Conservation (phyloP, 2,329 filamentous ascomycete species). For the Xylariales sp. region DNA sequence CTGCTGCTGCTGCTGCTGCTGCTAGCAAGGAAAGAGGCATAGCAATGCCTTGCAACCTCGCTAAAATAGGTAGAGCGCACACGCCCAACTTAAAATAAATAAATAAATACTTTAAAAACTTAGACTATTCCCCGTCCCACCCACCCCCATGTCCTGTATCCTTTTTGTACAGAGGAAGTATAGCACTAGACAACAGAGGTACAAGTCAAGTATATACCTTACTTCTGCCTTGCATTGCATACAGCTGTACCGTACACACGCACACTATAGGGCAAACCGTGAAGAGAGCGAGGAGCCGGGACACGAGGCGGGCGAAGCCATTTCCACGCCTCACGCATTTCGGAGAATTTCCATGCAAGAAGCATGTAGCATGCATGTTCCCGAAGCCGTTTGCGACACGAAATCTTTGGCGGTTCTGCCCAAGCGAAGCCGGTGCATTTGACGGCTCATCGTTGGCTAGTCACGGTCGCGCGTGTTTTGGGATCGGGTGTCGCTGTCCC, state of each 20-base stretch:
- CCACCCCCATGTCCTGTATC: conserved; percentile 35
- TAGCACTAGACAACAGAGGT: conserved; percentile 26
- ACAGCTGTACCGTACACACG: conserved; percentile 11
- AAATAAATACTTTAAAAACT: conserved; percentile 7
- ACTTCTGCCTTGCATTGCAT: conserved; percentile 23
- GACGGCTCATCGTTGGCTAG: background rate
- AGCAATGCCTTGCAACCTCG: conserved; percentile 40
- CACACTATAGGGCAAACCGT: conserved; percentile 2
- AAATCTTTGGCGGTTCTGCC: conserved; percentile 19
- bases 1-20: conserved; percentile 19
- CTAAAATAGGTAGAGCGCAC: conserved; percentile 37
- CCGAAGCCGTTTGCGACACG: conserved; percentile 26
- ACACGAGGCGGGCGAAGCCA: conserved; percentile 10
- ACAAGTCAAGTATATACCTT: conserved; percentile 26
- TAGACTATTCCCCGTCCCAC: conserved; percentile 1
- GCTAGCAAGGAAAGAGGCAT: conserved; percentile 28
- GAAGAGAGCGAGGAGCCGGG: background rate
- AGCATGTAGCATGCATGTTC: conserved; percentile 28
- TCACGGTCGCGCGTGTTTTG: background rate
- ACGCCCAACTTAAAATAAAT: conserved; percentile 24
- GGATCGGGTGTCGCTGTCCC: too few relatives aligned
- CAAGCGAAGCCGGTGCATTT: conserved; percentile 10
- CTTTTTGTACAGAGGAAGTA: conserved; percentile 32
- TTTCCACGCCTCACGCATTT: conserved; percentile 19
- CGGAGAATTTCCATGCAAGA: conserved; percentile 38